phyloP scores from a whole-genome alignment of 345 rosid species.

The Euphorbia lathyris region DNA sequence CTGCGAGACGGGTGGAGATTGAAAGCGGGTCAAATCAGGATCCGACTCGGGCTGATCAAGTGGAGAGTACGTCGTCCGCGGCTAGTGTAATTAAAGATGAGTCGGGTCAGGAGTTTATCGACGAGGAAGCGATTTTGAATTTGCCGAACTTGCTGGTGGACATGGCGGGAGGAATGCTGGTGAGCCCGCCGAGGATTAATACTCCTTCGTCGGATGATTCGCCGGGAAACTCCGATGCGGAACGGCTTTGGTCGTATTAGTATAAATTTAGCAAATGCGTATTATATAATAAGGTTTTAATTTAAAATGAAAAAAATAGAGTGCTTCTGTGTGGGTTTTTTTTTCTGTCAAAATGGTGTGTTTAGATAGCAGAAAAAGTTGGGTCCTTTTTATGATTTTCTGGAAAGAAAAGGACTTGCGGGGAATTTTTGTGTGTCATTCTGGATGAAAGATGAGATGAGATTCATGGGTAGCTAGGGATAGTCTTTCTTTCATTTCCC shows the following conservation, averaged over 20 bases:
- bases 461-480: too few species aligned
- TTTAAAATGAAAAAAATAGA: not conserved
- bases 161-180: constrained; percentile 74
- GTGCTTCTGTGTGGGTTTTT: not conserved
- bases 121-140: constrained; percentile 53
- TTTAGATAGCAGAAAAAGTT: not conserved
- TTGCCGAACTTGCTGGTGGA: constrained; percentile 61
- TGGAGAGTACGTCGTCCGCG: constrained; percentile 2
- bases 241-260: constrained; percentile 46
- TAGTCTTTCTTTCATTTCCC: too few species aligned
- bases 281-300: not conserved
- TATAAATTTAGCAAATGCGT: not conserved
- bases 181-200: constrained; percentile 70
- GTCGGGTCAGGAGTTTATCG: constrained; percentile 36
- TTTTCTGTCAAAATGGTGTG: too few species aligned
- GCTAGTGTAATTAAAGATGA: not conserved
- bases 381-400: too few species aligned
- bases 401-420: too few species aligned
- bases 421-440: too few species aligned
- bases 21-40: constrained; percentile 17
- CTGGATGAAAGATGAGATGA: too few species aligned
- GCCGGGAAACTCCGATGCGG: constrained; percentile 49
- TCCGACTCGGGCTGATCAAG: not conserved
- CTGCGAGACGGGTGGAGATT: constrained; percentile 12
- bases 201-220: constrained; percentile 49